Base-by-base conservation (phyloP, 768 basidiomycete genomes). In the Baorangia bicolor region DNA sequence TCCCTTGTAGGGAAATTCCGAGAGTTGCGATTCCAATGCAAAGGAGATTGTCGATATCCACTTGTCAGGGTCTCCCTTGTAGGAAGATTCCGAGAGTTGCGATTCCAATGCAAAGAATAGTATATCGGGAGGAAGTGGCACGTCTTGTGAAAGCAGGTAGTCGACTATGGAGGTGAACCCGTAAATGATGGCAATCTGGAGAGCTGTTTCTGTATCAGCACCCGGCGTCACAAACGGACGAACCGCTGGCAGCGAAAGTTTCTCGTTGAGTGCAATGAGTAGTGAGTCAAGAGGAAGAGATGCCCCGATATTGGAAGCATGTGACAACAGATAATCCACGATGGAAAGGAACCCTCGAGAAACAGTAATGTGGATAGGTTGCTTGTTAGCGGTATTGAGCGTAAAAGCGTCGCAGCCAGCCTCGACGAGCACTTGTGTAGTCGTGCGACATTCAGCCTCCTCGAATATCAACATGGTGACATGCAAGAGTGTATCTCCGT, bases 1-100 rank as follows among this genome's bases (percentile, higher is more conserved):
- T 27, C 3, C 2, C 18, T 5, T 0, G 28, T 13, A n/a, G 9
- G 10, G 2, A 9, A 4, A n/a, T n/a, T n/a, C n/a, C n/a, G n/a
- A n/a, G n/a, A n/a, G n/a, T n/a, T n/a, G n/a, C n/a, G n/a, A n/a
- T n/a, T n/a, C n/a, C n/a, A n/a, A n/a, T n/a, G n/a, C n/a, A n/a
- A n/a, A 31, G 18, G 28, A 7, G 8, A 39, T 18, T 1, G 8
- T 21, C 4, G 27, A 20, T 25, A 3, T n/a, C 21, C 4, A 13
- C 13, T 38, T 1, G 9, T 4, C 2, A 20, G 10, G 1, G 14
- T 7, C 21, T 27, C 3, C 2, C 18, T 5, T 0, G 28, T 13
- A n/a, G 9, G 10, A 1, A 9, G 2, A n/a, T n/a, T n/a, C n/a
- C 18, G 9, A 9, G 38, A 12, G 16, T 5, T 5, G 8, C 4